A percentile compares a stretch with the other conserved stretches of the same genome.
Evolutionary conservation across 2,329 filamentous ascomycete species (phyloP).

Genomic region (Scedosporium dehoogii): DNA sequence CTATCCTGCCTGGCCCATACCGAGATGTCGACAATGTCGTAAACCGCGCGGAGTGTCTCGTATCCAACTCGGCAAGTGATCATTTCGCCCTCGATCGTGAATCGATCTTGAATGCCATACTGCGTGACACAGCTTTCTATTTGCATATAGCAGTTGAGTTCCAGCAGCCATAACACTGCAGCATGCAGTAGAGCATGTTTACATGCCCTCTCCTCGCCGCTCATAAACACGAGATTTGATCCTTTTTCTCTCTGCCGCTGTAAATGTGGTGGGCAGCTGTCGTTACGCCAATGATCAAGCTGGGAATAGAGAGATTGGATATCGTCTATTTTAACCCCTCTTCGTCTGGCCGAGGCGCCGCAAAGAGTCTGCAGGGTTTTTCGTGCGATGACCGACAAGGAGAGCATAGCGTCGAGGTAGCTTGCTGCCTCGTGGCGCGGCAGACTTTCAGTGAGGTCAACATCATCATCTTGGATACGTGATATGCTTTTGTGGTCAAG

Average conservation of each 20-base stretch:
- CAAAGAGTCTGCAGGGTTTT: constrained; percentile 2
- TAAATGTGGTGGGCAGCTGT: too few species aligned
- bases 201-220: too few species aligned
- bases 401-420: constrained; percentile 14
- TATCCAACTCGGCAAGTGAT: constrained; percentile 7
- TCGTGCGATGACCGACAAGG: constrained; percentile 12
- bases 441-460: neutral
- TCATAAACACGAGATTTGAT: too few species aligned
- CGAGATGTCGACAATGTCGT: constrained; percentile 9
- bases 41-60: constrained; percentile 10
- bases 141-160: constrained; percentile 14
- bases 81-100: constrained; percentile 7
- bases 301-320: too few species aligned
- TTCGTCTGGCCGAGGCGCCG: too few species aligned
- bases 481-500: constrained; percentile 13
- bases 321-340: too few species aligned
- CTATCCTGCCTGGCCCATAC: neutral
- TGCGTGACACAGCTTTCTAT: constrained; percentile 11
- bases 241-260: too few species aligned
- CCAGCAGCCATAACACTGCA: constrained; percentile 11
- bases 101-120: constrained; percentile 8
- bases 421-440: constrained; percentile 5
- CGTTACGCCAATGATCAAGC: too few species aligned
- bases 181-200: too few species aligned
- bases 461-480: constrained; percentile 10